Conservation (phyloP, 1,139 yeast species). For the Sugiyamaella xylanicola region DNA sequence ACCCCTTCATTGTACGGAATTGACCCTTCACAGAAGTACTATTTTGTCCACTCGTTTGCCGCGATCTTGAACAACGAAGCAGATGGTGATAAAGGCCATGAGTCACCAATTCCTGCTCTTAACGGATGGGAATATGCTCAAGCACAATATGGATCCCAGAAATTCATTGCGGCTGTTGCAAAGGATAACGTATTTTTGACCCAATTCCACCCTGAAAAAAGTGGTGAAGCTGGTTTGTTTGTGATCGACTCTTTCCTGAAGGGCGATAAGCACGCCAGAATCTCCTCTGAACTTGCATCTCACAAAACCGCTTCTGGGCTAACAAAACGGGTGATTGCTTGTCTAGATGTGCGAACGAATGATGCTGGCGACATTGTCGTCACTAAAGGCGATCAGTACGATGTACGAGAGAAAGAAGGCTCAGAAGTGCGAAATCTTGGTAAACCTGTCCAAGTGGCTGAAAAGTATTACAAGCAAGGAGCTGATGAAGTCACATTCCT, state of each 20-base stretch:
- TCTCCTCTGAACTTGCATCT: constrained; percentile 7
- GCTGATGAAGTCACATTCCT: constrained; percentile 96
- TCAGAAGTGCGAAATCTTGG: constrained; percentile 82
- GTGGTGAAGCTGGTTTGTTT: constrained; percentile 84
- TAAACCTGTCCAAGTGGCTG: constrained; percentile 92
- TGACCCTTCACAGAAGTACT: constrained; percentile 68
- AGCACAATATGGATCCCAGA: constrained; percentile 75
- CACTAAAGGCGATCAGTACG: constrained; percentile 97
- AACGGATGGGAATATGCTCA: constrained; percentile 78
- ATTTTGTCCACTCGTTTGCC: constrained; percentile 94
- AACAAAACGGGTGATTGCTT: constrained; percentile 89
- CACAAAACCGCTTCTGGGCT: constrained; percentile 51
- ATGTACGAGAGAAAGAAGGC: constrained; percentile 72
- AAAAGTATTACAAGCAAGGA: constrained; percentile 85
- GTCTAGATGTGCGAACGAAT: constrained; percentile 93
- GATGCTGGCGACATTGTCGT: constrained; percentile 94
- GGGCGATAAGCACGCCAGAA: constrained; percentile 40
- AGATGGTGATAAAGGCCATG: constrained; percentile 14
- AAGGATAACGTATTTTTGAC: constrained; percentile 86
- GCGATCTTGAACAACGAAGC: constrained; percentile 53
- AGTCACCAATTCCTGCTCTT: constrained; percentile 21
- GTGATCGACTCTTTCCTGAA: constrained; percentile 71
- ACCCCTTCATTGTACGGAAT: constrained; percentile 58
- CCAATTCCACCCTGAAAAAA: constrained; percentile 97
- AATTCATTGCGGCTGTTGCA: constrained; percentile 79